Conservation (phyloP, 1,284 basidiomycete species). For the Vanrija humicola region DNA sequence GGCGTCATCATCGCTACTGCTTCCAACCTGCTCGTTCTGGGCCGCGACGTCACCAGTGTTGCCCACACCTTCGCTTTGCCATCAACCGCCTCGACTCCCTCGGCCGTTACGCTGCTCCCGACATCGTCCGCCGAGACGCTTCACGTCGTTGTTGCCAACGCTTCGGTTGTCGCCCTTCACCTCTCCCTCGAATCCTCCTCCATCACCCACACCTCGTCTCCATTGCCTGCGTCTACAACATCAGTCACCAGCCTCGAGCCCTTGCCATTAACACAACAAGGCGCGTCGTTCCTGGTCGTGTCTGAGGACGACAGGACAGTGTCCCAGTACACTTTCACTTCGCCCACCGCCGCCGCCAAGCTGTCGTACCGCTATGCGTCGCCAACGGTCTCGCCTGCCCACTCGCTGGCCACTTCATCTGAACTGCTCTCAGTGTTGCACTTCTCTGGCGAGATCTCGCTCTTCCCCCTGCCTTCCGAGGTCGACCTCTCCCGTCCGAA, state of each 20-base stretch:
- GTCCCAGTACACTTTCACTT: slow-evolving; percentile 56
- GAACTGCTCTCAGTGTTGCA: slow-evolving; percentile 60
- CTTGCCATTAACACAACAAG: slow-evolving; percentile 32
- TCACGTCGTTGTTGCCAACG: slow-evolving; percentile 32
- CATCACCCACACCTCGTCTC: slow-evolving; percentile 30
- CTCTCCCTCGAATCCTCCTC: slow-evolving; percentile 29
- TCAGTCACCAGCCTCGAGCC: slow-evolving; percentile 38
- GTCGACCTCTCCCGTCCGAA: slow-evolving; percentile 46
- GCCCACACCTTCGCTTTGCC: slow-evolving; percentile 34
- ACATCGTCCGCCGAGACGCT: slow-evolving; percentile 31
- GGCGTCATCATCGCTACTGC: slow-evolving; percentile 30
- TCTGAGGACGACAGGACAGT: slow-evolving; percentile 72
- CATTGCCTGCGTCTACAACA: slow-evolving; percentile 44
- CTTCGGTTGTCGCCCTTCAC: slow-evolving; percentile 32
- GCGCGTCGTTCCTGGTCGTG: slow-evolving; percentile 59
- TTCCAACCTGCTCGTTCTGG: slow-evolving; percentile 33
- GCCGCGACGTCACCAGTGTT: slow-evolving; percentile 29
- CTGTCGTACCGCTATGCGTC: slow-evolving; percentile 58
- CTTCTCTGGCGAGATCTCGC: slow-evolving; percentile 61
- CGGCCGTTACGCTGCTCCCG: slow-evolving; percentile 35
- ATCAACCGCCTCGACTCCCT: slow-evolving; percentile 21
- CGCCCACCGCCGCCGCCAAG: slow-evolving; percentile 53
- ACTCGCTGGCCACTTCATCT: slow-evolving; percentile 55
- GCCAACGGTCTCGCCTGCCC: slow-evolving; percentile 60
- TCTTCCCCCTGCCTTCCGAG: slow-evolving; percentile 61